These are phyloP conservation scores for Infundibulicybe gibba DNA, from an alignment of 768 basidiomycete species.

Conservation along the genomic window DNA sequence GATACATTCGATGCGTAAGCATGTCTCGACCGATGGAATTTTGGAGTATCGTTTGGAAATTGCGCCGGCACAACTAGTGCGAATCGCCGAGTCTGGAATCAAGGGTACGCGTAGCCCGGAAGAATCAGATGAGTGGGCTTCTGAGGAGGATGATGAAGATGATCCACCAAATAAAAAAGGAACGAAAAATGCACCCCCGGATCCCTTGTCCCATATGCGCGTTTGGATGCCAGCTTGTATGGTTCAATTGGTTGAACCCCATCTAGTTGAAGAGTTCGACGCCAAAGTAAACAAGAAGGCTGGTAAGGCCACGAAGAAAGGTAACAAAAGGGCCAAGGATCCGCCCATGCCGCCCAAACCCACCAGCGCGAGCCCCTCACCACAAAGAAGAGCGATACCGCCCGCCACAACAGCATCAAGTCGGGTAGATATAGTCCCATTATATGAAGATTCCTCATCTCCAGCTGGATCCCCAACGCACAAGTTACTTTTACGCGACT, in stretches of 20 bases:
- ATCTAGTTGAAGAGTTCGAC: constrained; percentile 60
- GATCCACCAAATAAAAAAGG: constrained; percentile 28
- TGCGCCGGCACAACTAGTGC: constrained; percentile 62
- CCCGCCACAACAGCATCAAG: too few species aligned
- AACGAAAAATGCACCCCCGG: constrained; percentile 33
- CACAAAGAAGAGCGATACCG: too few species aligned
- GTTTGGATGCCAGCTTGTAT: constrained; percentile 86
- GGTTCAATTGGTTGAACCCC: constrained; percentile 63
- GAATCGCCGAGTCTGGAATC: constrained; percentile 62
- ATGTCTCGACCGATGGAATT: constrained; percentile 66
- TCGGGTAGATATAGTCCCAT: too few species aligned
- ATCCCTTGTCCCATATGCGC: constrained; percentile 54
- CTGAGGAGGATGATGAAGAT: constrained; percentile 45
- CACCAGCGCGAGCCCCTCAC: too few species aligned
- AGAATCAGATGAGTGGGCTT: constrained; percentile 47
- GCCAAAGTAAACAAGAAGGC: constrained; percentile 38
- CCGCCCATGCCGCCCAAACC: too few species aligned
- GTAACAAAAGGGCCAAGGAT: constrained; percentile 12
- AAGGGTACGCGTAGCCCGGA: constrained; percentile 52
- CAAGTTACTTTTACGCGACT: too few species aligned
- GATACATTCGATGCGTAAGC: constrained; percentile 62
- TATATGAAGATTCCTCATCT: too few species aligned
- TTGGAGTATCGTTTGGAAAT: constrained; percentile 83
- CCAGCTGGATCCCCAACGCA: too few species aligned
- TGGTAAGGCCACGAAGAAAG: constrained; percentile 47